Evolutionary conservation across 306 rosid genomes (phyloP).

Genomic region (Quercus alba): DNA sequence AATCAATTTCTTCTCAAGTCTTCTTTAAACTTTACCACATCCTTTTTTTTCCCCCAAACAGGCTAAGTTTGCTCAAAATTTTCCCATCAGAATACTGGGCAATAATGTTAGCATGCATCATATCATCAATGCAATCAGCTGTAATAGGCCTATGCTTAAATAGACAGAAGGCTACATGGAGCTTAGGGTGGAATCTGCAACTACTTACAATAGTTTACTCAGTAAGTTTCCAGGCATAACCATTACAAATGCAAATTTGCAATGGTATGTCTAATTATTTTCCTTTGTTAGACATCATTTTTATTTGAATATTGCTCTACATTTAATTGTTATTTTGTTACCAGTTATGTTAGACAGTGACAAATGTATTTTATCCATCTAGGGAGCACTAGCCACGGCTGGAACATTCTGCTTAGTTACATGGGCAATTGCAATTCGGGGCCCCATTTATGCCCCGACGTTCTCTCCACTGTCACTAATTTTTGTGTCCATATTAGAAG

Average conservation of each 20-base stretch:
- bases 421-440: conserved; percentile 47
- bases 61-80: conserved; percentile 39
- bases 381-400: conserved; percentile 61
- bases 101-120: conserved; percentile 51
- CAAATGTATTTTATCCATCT: neutral
- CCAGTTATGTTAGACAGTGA: neutral
- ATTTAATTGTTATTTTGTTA: too few relatives aligned
- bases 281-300: too few relatives aligned
- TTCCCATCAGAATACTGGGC: conserved; percentile 54
- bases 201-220: conserved; percentile 61
- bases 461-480: conserved; percentile 62
- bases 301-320: too few relatives aligned
- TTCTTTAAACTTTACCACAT: neutral
- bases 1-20: neutral
- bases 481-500: conserved; percentile 56
- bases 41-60: neutral
- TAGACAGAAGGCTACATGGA: conserved; percentile 40
- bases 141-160: conserved; percentile 46
- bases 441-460: conserved; percentile 71
- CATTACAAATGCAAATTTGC: too few relatives aligned
- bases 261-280: too few relatives aligned
- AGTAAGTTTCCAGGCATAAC: conserved; percentile 20
- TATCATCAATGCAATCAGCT: conserved; percentile 48
- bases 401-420: conserved; percentile 54
- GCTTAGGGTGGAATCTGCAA: conserved; percentile 50